Conservation (phyloP, 495 filamentous ascomycete species). For the Annulohypoxylon moriforme region DNA sequence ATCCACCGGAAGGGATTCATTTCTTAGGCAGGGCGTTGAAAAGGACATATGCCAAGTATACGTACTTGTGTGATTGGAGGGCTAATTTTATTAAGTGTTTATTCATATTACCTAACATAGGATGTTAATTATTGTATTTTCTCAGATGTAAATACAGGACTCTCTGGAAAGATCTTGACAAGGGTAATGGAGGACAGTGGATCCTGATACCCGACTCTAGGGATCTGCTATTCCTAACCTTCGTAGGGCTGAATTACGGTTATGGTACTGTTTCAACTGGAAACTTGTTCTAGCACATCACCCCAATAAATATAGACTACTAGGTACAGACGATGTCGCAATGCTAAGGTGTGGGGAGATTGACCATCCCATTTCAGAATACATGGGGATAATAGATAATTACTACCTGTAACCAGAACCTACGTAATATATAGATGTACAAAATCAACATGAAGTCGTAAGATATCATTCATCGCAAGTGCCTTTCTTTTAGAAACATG, state of each 20-base stretch:
- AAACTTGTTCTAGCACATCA: not conserved
- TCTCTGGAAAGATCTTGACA: not conserved
- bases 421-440: too few relatives aligned
- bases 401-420: too few relatives aligned
- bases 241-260: not conserved
- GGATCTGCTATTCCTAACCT: not conserved
- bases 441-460: not conserved
- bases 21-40: constrained; percentile 21
- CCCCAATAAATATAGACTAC: not conserved
- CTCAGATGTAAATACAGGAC: constrained; percentile 1
- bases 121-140: not conserved
- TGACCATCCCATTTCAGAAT: too few relatives aligned
- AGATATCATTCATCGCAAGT: not conserved
- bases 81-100: not conserved
- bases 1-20: not conserved
- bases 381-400: not conserved
- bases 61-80: not conserved
- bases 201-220: not conserved
- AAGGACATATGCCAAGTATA: not conserved
- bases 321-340: too few relatives aligned
- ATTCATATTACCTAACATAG: not conserved
- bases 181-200: not conserved
- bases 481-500: not conserved
- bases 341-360: too few relatives aligned
- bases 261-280: not conserved